Evolutionary conservation across 768 basidiomycete species (phyloP).

Genomic region (Panaeolus cyanescens): DNA sequence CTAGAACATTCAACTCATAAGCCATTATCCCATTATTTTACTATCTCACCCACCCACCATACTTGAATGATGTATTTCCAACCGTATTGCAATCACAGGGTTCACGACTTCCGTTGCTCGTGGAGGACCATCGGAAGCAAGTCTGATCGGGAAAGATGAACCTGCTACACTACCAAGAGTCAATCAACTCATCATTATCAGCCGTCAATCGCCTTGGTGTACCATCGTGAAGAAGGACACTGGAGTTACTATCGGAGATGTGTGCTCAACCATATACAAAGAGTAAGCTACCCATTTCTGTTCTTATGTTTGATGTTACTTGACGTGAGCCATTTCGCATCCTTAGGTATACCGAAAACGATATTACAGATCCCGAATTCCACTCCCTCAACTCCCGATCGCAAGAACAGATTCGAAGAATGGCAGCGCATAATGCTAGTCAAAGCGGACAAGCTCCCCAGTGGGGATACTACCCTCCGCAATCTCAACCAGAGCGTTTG

Average conservation of each 20-base stretch:
- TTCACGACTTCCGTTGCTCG: slow-evolving; percentile 11
- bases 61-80: neutral
- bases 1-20: neutral
- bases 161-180: slow-evolving; percentile 74
- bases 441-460: slow-evolving; percentile 17
- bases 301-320: neutral
- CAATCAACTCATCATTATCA: slow-evolving; percentile 58
- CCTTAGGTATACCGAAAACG: slow-evolving; percentile 66
- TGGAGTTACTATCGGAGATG: slow-evolving; percentile 77
- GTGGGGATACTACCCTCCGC: slow-evolving; percentile 51
- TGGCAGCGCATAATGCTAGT: slow-evolving; percentile 42
- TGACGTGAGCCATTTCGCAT: neutral
- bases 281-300: slow-evolving; percentile 56
- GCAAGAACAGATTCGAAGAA: slow-evolving; percentile 74
- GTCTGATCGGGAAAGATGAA: slow-evolving; percentile 44
- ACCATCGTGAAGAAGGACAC: slow-evolving; percentile 69
- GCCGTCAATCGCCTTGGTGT: slow-evolving; percentile 73
- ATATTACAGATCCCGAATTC: slow-evolving; percentile 69
- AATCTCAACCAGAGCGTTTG: slow-evolving; percentile 47
- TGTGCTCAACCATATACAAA: slow-evolving; percentile 69
- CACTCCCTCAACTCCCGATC: slow-evolving; percentile 56
- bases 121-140: slow-evolving; percentile 8
- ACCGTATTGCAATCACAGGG: slow-evolving; percentile 5
- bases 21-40: no score
- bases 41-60: neutral